These are phyloP conservation scores for Wickerhamiella kurtzmanii DNA, from an alignment of 805 yeast genomes.

Conservation along the genomic window DNA sequence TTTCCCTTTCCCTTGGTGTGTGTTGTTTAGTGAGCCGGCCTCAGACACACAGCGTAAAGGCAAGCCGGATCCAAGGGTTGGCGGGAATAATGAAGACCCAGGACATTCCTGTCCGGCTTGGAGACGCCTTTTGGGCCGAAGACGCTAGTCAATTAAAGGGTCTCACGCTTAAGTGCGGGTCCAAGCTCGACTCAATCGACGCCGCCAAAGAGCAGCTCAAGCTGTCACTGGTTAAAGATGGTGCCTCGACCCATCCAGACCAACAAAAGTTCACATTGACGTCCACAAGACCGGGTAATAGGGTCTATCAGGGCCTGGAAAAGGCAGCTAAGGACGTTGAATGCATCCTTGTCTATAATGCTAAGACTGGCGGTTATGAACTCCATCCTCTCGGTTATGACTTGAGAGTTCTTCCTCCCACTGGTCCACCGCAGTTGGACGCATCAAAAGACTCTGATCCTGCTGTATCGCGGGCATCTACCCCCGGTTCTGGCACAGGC, in stretches of 20 bases:
- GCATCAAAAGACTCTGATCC: not conserved
- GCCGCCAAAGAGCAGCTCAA: not conserved
- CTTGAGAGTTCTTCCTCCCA: not conserved
- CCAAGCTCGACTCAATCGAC: not conserved
- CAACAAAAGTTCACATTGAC: not conserved
- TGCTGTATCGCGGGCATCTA: too few species aligned
- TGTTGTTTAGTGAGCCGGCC: too few species aligned
- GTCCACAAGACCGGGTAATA: not conserved
- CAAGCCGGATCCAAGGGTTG: not conserved
- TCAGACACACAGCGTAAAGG: too few species aligned
- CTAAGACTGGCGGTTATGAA: constrained; percentile 28
- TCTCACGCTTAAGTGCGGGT: not conserved
- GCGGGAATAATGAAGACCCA: not conserved
- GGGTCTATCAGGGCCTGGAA: constrained; percentile 14
- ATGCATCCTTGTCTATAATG: constrained; percentile 70
- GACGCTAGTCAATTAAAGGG: not conserved
- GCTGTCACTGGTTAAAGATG: not conserved
- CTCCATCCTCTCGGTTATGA: constrained; percentile 16
- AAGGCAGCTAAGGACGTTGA: constrained; percentile 30
- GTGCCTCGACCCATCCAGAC: not conserved
- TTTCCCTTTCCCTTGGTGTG: too few species aligned
- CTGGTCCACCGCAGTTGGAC: not conserved
- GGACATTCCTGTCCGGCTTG: not conserved
- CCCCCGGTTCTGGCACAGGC: too few species aligned
- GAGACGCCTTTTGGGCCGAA: not conserved